A percentile compares a stretch with the other conserved stretches of the same genome.
These are phyloP conservation scores for Podospora fimiseda DNA, from an alignment of 495 filamentous ascomycete genomes.

Conservation along the genomic window DNA sequence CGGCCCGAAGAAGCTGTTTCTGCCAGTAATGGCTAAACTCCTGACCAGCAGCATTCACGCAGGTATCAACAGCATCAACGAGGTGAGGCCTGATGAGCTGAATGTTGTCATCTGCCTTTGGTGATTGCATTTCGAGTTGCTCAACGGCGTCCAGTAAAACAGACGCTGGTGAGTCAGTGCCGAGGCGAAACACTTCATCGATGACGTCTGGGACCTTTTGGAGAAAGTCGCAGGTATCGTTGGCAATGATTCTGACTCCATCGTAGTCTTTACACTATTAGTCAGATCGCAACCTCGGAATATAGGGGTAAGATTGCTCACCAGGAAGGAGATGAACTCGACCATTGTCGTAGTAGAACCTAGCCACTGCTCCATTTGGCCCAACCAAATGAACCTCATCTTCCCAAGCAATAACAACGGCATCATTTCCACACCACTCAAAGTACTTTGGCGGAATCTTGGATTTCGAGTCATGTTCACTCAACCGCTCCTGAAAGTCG, in stretches of 20 bases:
- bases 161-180: constrained; percentile 73
- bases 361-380: constrained; percentile 69
- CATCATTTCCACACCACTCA: constrained; percentile 94
- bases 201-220: constrained; percentile 87
- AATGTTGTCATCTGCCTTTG: constrained; percentile 96
- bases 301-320: constrained; percentile 45
- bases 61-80: constrained; percentile 85
- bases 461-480: constrained; percentile 83
- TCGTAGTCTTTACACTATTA: constrained; percentile 63
- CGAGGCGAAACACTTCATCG: constrained; percentile 81
- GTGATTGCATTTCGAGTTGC: constrained; percentile 85
- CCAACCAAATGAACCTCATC: constrained; percentile 97
- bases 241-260: constrained; percentile 79
- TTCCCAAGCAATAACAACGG: constrained; percentile 91
- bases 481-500: constrained; percentile 86
- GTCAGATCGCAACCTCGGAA: constrained; percentile 47
- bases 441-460: constrained; percentile 82
- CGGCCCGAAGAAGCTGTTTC: constrained; percentile 89
- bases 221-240: constrained; percentile 89
- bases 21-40: constrained; percentile 90
- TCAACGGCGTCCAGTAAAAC: constrained; percentile 88
- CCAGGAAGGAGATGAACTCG: constrained; percentile 85
- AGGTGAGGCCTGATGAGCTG: constrained; percentile 82
- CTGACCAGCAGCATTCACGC: constrained; percentile 83
- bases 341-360: constrained; percentile 77